These are phyloP conservation scores for Leccinum ochraceum DNA, from an alignment of 768 basidiomycete species.

Conservation along the genomic window DNA sequence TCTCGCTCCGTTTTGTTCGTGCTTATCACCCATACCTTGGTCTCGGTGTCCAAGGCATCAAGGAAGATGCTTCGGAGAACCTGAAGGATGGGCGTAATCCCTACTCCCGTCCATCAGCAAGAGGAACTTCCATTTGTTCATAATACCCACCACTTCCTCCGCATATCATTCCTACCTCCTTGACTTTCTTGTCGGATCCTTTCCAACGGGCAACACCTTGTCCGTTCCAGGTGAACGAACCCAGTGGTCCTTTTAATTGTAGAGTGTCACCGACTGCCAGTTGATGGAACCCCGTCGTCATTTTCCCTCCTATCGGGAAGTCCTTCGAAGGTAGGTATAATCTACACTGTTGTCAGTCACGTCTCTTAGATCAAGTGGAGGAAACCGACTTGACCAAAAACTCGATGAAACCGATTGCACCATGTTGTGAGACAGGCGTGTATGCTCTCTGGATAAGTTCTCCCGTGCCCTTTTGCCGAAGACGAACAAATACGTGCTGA, in stretches of 20 bases:
- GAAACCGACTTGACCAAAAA: slow-evolving; percentile 50
- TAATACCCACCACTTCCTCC: slow-evolving; percentile 50
- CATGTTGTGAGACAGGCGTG: slow-evolving; percentile 52
- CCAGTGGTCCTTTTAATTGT: slow-evolving; percentile 62
- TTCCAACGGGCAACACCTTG: slow-evolving; percentile 39
- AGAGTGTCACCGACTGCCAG: slow-evolving; percentile 49
- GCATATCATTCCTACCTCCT: slow-evolving; percentile 54
- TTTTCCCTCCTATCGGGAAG: slow-evolving; percentile 50
- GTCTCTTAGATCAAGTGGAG: background rate
- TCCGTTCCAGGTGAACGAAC: slow-evolving; percentile 55
- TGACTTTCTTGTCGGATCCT: slow-evolving; percentile 35
- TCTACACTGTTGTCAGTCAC: slow-evolving; percentile 3
- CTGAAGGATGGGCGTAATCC: slow-evolving; percentile 60
- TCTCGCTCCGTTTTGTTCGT: slow-evolving; percentile 49
- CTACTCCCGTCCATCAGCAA: slow-evolving; percentile 18
- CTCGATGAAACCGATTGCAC: slow-evolving; percentile 48
- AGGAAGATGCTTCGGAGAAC: slow-evolving; percentile 49
- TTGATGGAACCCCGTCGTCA: slow-evolving; percentile 49
- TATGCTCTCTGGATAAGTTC: slow-evolving; percentile 59
- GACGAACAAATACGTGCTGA: slow-evolving; percentile 57
- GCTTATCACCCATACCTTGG: slow-evolving; percentile 48
- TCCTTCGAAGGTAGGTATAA: slow-evolving; percentile 26
- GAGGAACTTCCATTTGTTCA: background rate
- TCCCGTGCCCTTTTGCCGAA: slow-evolving; percentile 40
- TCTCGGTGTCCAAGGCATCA: slow-evolving; percentile 38